A percentile compares a stretch with the other conserved stretches of the same genome.
Evolutionary conservation across 257 asterid species (phyloP).

Genomic region (Eucommia ulmoides): DNA sequence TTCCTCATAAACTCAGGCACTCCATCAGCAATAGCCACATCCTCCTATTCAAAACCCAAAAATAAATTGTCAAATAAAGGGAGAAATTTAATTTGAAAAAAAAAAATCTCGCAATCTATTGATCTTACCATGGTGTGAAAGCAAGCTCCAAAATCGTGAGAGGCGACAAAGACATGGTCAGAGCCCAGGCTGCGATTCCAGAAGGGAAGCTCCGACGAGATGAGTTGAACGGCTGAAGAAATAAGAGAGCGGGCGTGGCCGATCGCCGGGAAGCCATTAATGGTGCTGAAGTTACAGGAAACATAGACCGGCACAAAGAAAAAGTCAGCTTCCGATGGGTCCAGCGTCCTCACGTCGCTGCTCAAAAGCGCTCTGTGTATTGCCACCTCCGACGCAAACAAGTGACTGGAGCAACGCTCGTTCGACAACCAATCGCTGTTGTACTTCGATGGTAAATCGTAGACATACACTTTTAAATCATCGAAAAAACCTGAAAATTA

Average conservation of each 20-base stretch:
- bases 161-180: conserved; percentile 85
- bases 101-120: neutral
- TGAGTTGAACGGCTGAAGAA: conserved; percentile 30
- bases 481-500: conserved; percentile 21
- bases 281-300: conserved; percentile 78
- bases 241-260: conserved; percentile 77
- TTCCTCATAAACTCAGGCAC: conserved; percentile 54
- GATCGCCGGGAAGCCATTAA: conserved; percentile 85
- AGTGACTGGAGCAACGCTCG: conserved; percentile 56
- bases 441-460: conserved; percentile 61
- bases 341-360: conserved; percentile 40
- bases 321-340: conserved; percentile 62
- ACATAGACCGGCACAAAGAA: conserved; percentile 92
- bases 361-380: conserved; percentile 44
- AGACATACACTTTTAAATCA: conserved; percentile 47
- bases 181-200: conserved; percentile 88
- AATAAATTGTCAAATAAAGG: neutral
- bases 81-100: neutral
- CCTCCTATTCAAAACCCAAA: conserved; percentile 37
- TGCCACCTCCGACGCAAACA: conserved; percentile 90
- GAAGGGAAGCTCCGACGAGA: conserved; percentile 46
- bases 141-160: conserved; percentile 95
- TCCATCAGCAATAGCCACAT: conserved; percentile 67
- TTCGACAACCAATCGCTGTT: conserved; percentile 55
- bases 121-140: conserved; percentile 82